phyloP scores from a whole-genome alignment of 768 basidiomycete genomes.

The Gloeostereum incarnatum region DNA sequence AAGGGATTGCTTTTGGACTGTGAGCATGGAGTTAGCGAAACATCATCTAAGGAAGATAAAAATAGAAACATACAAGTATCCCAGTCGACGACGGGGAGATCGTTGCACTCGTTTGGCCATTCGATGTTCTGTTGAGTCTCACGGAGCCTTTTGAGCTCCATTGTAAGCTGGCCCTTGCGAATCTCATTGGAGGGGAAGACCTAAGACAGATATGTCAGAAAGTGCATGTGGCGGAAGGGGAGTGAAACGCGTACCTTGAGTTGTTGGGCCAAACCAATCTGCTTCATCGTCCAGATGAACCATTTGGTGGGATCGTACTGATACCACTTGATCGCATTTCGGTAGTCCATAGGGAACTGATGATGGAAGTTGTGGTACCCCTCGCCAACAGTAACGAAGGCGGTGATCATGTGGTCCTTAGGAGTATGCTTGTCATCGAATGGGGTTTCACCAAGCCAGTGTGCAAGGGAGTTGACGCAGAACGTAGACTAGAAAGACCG shows the following conservation, averaged over 20 bases:
- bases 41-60: not conserved
- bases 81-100: conserved; percentile 41
- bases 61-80: conserved; percentile 9
- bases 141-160: conserved; percentile 85
- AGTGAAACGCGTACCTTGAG: conserved; percentile 36
- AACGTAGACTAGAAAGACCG: conserved; percentile 70
- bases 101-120: conserved; percentile 72
- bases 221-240: not conserved
- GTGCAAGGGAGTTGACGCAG: conserved; percentile 94
- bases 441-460: conserved; percentile 90
- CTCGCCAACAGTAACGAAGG: conserved; percentile 86
- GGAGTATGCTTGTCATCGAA: conserved; percentile 96
- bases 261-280: conserved; percentile 61
- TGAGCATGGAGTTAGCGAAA: conserved; percentile 15
- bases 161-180: conserved; percentile 87
- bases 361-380: conserved; percentile 99
- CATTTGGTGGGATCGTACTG: conserved; percentile 92
- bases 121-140: conserved; percentile 64
- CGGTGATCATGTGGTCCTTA: conserved; percentile 82
- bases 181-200: conserved; percentile 50
- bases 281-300: conserved; percentile 64
- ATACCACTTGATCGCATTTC: conserved; percentile 93
- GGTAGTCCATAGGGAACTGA: conserved; percentile 94
- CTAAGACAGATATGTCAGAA: conserved; percentile 4
- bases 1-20: conserved; percentile 71